Percentiles rank a stretch among this genome's conserved stretches.
Evolutionary conservation across 768 basidiomycete species (phyloP).

Genomic region (Auriscalpium microsporum): DNA sequence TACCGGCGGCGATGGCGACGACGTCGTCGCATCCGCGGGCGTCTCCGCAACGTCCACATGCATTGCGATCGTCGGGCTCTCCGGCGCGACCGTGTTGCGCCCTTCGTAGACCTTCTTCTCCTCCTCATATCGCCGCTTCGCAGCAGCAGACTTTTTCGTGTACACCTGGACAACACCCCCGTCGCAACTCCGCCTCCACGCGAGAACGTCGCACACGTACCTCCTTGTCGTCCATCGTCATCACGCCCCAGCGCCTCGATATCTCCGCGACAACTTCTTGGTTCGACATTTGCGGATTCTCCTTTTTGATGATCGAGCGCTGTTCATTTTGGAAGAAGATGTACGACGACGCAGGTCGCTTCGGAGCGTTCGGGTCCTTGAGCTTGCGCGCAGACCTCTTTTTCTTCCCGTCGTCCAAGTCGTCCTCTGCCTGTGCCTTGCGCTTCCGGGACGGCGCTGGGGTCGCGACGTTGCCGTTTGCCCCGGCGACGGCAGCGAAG

Average conservation of each 20-base stretch:
- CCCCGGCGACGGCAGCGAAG: conserved; percentile 19
- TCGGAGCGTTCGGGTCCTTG: conserved; percentile 90
- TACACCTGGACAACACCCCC: conserved; percentile 38
- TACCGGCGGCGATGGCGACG: neutral
- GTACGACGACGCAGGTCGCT: conserved; percentile 88
- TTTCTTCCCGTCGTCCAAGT: conserved; percentile 34
- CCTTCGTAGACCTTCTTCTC: conserved; percentile 62
- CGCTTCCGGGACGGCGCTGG: conserved; percentile 35
- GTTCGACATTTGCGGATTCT: conserved; percentile 58
- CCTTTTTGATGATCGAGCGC: conserved; percentile 60
- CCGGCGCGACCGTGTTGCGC: conserved; percentile 21
- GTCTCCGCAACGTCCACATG: neutral
- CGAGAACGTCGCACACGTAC: conserved; percentile 35
- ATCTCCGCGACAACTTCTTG: conserved; percentile 66
- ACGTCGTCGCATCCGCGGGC: neutral
- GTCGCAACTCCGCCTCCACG: neutral
- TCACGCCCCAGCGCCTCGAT: conserved; percentile 61
- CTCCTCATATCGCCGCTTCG: conserved; percentile 56
- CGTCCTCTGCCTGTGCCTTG: conserved; percentile 27
- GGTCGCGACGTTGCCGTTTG: conserved; percentile 11
- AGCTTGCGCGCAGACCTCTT: conserved; percentile 50
- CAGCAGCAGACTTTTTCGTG: conserved; percentile 38
- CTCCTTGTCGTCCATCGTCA: conserved; percentile 63
- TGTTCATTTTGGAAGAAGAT: conserved; percentile 91
- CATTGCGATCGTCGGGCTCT: neutral